phyloP scores from a whole-genome alignment of 768 basidiomycete genomes.

The Agaricus subrufescens region DNA sequence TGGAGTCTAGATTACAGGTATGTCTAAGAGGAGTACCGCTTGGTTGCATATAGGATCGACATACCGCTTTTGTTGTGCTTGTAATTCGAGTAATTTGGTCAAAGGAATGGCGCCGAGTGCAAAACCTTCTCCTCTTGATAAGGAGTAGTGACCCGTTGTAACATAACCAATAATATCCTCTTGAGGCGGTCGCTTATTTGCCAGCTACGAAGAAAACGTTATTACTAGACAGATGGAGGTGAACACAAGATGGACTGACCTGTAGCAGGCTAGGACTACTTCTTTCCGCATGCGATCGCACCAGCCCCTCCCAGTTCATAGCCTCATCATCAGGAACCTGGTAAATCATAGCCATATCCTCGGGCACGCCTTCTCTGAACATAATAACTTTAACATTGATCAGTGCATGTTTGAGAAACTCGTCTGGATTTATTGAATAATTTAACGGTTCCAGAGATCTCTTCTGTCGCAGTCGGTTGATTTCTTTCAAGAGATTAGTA shows the following conservation, averaged over 20 bases:
- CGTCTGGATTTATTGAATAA: conserved; percentile 27
- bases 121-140: conserved; percentile 71
- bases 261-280: conserved; percentile 10
- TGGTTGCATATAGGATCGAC: conserved; percentile 1
- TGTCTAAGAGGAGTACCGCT: background rate
- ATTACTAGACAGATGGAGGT: background rate
- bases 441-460: conserved; percentile 40
- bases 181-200: conserved; percentile 34
- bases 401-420: conserved; percentile 56
- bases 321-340: conserved; percentile 50
- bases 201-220: conserved; percentile 31
- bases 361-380: conserved; percentile 64
- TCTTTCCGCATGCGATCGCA: background rate
- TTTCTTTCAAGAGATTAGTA: conserved; percentile 40
- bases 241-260: conserved; percentile 11
- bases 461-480: conserved; percentile 59
- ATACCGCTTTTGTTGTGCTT: conserved; percentile 41
- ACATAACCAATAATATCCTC: conserved; percentile 70
- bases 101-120: conserved; percentile 75
- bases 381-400: conserved; percentile 62
- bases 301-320: conserved; percentile 38
- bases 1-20: conserved; percentile 19
- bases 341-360: conserved; percentile 74
- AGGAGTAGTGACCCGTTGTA: conserved; percentile 79
- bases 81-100: conserved; percentile 41